A percentile compares a stretch with the other conserved stretches of the same genome.
phyloP scores from a whole-genome alignment of 2,329 filamentous ascomycete species.

The Fusarium nelsonii region DNA sequence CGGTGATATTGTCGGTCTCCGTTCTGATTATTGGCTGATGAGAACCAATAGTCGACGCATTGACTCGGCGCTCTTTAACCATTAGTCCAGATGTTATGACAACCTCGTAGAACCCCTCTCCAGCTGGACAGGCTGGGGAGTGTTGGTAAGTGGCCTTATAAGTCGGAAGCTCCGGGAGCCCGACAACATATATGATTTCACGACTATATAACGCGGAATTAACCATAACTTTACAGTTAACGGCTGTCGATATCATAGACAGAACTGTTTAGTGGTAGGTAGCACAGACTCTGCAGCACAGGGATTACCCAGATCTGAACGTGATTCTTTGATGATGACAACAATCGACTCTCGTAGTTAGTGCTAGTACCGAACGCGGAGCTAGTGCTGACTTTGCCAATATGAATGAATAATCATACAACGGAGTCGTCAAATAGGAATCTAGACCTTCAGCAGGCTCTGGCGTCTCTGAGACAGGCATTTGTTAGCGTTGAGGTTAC shows the following conservation, averaged over 20 bases:
- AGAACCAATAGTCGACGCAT: constrained; percentile 13
- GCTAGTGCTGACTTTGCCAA: constrained; percentile 37
- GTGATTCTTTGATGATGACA: constrained; percentile 37
- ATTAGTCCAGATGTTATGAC: not conserved
- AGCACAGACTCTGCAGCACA: constrained; percentile 1
- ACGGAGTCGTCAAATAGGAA: constrained; percentile 14
- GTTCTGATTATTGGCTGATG: not conserved
- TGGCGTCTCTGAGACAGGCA: not conserved
- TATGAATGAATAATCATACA: constrained; percentile 28
- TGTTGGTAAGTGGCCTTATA: not conserved
- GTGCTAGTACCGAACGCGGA: constrained; percentile 20
- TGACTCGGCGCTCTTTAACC: constrained; percentile 11
- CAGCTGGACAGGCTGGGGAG: not conserved
- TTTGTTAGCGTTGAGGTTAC: not conserved
- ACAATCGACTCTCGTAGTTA: not conserved
- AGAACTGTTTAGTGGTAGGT: not conserved
- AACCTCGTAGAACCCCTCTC: constrained; percentile 4
- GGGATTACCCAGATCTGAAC: constrained; percentile 3
- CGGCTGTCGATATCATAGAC: constrained; percentile 17
- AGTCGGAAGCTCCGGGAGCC: constrained; percentile 22
- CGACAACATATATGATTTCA: not conserved
- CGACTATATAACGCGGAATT: not conserved
- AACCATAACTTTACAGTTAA: constrained; percentile 21
- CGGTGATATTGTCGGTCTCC: constrained; percentile 35
- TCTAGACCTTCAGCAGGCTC: not conserved